Conservation (phyloP, 768 basidiomycete species). For the Fomitopsis serialis region DNA sequence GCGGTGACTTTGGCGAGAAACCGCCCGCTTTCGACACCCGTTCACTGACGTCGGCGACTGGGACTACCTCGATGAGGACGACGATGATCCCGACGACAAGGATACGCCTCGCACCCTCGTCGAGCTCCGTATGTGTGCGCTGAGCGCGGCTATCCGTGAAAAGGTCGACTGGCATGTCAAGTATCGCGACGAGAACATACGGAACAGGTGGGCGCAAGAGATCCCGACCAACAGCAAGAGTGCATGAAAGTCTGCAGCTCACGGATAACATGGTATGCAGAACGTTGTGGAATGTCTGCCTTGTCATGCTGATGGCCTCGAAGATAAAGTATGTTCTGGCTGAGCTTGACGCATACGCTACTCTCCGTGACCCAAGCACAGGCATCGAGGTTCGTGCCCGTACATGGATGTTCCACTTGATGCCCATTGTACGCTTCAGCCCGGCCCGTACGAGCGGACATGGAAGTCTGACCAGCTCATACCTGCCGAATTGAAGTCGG, state of each 20-base stretch:
- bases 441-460: neutral
- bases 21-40: neutral
- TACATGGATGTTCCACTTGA: neutral
- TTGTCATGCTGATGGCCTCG: neutral
- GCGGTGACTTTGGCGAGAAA: neutral
- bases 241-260: constrained; percentile 4
- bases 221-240: constrained; percentile 8
- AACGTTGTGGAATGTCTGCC: neutral
- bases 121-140: constrained; percentile 7
- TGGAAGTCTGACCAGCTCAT: neutral
- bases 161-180: constrained; percentile 16
- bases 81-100: neutral
- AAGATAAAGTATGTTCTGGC: constrained; percentile 10
- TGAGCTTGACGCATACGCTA: constrained; percentile 4
- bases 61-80: no score
- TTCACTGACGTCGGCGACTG: neutral
- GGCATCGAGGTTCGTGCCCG: constrained; percentile 6
- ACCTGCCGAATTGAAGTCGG: neutral
- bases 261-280: neutral
- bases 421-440: neutral
- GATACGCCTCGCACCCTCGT: constrained; percentile 2
- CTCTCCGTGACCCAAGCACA: constrained; percentile 5
- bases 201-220: constrained; percentile 10
- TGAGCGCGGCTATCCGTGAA: constrained; percentile 2
- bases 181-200: constrained; percentile 8